Conservation (phyloP, 495 filamentous ascomycete genomes). For the Penicillium pulvis region DNA sequence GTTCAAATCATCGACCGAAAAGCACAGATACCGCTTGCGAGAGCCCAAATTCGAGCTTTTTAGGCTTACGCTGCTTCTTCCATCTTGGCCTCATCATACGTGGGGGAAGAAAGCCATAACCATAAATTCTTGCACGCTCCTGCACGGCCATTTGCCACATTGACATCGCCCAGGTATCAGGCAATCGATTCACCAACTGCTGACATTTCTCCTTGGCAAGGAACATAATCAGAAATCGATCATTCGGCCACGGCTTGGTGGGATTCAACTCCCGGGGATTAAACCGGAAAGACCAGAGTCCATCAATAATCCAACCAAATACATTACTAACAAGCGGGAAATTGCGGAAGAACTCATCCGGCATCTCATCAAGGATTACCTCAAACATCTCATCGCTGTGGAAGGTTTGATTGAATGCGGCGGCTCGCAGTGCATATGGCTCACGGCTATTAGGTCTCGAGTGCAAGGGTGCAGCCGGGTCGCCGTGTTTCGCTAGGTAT, state of each 20-base stretch:
- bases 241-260: background rate
- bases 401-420: background rate
- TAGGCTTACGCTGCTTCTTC: background rate
- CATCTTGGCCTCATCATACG: background rate
- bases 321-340: background rate
- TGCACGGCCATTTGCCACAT: too few species aligned
- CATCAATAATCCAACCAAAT: constrained; percentile 1
- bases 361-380: background rate
- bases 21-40: background rate
- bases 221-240: background rate
- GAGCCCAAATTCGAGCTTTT: background rate
- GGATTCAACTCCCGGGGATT: background rate
- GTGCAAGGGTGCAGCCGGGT: background rate
- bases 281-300: background rate
- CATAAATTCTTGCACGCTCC: background rate
- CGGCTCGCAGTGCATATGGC: background rate
- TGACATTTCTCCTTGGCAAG: constrained; percentile 1
- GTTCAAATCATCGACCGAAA: background rate
- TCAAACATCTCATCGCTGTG: background rate
- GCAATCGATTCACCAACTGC: background rate
- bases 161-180: background rate
- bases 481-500: background rate
- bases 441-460: background rate
- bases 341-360: background rate
- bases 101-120: background rate